phyloP scores from a whole-genome alignment of 1,139 yeast genomes.

The Candida sojae region DNA sequence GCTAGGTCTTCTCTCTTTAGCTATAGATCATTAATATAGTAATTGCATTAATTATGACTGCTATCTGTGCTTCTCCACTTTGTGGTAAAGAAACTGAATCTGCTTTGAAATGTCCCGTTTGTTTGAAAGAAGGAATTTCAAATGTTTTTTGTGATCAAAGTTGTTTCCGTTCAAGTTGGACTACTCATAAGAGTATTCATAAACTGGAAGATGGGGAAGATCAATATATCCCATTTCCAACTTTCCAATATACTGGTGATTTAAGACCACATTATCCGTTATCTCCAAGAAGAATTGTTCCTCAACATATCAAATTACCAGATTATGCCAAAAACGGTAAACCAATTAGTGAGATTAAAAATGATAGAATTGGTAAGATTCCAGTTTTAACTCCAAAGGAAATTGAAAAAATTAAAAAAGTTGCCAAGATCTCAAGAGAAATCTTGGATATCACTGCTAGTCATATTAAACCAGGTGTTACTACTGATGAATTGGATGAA shows the following conservation, averaged over 20 bases:
- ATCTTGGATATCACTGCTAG: conserved; percentile 86
- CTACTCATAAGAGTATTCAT: conserved; percentile 53
- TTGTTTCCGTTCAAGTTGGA: conserved; percentile 82
- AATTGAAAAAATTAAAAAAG: conserved; percentile 71
- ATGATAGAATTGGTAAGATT: conserved; percentile 70
- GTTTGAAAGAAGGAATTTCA: conserved; percentile 69
- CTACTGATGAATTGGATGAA: conserved; percentile 90
- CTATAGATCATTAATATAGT: neutral
- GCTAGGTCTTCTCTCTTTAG: neutral
- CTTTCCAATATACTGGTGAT: conserved; percentile 69
- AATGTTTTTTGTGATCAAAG: conserved; percentile 78
- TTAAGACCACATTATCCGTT: conserved; percentile 83
- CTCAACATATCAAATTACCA: conserved; percentile 71
- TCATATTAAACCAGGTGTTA: conserved; percentile 79
- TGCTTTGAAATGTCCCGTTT: conserved; percentile 84
- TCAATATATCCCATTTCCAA: conserved; percentile 84
- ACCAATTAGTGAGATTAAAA: conserved; percentile 75
- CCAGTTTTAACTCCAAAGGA: conserved; percentile 64
- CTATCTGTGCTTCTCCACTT: conserved; percentile 67
- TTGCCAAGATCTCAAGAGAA: conserved; percentile 79
- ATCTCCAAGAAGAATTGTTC: conserved; percentile 67
- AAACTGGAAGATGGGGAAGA: conserved; percentile 45
- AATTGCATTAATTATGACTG: conserved; percentile 7
- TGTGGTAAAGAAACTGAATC: conserved; percentile 85
- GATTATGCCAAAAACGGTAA: conserved; percentile 84